Percentiles rank a stretch among this genome's conserved stretches.
Conservation (phyloP, 2,329 filamentous ascomycete species). For the Aphanocladium album region DNA sequence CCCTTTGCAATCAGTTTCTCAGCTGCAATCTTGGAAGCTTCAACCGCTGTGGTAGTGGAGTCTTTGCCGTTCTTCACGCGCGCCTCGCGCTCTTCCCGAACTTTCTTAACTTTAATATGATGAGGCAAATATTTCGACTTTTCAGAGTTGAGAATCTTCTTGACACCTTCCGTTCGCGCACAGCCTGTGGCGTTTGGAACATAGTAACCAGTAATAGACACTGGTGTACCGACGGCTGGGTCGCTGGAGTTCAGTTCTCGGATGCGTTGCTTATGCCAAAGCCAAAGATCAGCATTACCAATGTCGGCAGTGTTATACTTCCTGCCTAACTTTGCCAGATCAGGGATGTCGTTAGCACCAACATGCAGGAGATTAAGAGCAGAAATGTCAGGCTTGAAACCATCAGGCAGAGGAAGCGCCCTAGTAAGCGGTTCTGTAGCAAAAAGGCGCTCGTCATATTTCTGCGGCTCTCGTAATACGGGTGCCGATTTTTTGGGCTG, state of each 20-base stretch:
- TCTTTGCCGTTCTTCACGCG: constrained; percentile 64
- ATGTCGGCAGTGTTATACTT: constrained; percentile 41
- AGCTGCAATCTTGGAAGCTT: constrained; percentile 66
- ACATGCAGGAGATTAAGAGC: constrained; percentile 41
- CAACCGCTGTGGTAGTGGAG: constrained; percentile 57
- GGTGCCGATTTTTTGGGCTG: constrained; percentile 24
- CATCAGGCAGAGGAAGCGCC: constrained; percentile 41
- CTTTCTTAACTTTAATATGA: constrained; percentile 92
- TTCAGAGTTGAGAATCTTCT: constrained; percentile 93
- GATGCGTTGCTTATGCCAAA: constrained; percentile 53
- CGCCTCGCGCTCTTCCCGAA: constrained; percentile 86
- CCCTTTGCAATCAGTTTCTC: constrained; percentile 81
- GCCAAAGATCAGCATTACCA: constrained; percentile 48
- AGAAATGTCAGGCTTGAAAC: constrained; percentile 41
- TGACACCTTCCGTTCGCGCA: constrained; percentile 86
- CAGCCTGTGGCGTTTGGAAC: constrained; percentile 80
- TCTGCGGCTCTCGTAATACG: constrained; percentile 28
- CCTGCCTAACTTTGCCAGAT: constrained; percentile 43
- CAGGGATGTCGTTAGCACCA: constrained; percentile 41
- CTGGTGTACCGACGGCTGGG: constrained; percentile 25
- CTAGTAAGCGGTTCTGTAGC: constrained; percentile 40
- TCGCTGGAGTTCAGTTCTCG: constrained; percentile 47
- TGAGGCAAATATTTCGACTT: constrained; percentile 98
- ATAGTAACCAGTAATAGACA: constrained; percentile 62
- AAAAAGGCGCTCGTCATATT: constrained; percentile 42